Conservation (phyloP, 805 yeast genomes). For the Schwanniomyces pseudopolymorphus region DNA sequence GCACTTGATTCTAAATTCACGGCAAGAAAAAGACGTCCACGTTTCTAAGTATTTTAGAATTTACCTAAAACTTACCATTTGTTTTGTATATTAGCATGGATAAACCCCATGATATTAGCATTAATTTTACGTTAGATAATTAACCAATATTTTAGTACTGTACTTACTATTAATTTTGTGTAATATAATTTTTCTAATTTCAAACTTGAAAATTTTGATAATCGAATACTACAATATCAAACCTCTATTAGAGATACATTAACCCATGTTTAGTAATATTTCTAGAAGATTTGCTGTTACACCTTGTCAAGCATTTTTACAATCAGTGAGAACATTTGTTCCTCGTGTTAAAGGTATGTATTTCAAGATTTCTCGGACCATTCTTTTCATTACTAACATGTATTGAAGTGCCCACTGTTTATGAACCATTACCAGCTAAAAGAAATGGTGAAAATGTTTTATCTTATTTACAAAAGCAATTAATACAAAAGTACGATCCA, state of each 20-base stretch:
- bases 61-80: not conserved
- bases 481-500: constrained; percentile 65
- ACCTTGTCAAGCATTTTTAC: constrained; percentile 6
- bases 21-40: constrained; percentile 63
- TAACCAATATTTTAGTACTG: not conserved
- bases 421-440: constrained; percentile 49
- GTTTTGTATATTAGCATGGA: constrained; percentile 2
- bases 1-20: constrained; percentile 91
- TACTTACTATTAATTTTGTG: not conserved
- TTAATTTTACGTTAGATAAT: not conserved
- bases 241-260: not conserved
- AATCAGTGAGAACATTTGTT: constrained; percentile 17
- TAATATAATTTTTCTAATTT: not conserved
- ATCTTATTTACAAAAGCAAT: constrained; percentile 48
- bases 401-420: constrained; percentile 33
- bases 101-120: not conserved
- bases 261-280: constrained; percentile 10
- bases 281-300: constrained; percentile 5
- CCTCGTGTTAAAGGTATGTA: constrained; percentile 12
- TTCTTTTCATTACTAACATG: not conserved
- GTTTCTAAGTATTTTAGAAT: constrained; percentile 23
- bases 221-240: not conserved
- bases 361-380: not conserved
- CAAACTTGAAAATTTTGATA: not conserved
- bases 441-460: constrained; percentile 48